These are phyloP conservation scores for Paramyrothecium roridum DNA, from an alignment of 2,329 filamentous ascomycete species.

Conservation along the genomic window DNA sequence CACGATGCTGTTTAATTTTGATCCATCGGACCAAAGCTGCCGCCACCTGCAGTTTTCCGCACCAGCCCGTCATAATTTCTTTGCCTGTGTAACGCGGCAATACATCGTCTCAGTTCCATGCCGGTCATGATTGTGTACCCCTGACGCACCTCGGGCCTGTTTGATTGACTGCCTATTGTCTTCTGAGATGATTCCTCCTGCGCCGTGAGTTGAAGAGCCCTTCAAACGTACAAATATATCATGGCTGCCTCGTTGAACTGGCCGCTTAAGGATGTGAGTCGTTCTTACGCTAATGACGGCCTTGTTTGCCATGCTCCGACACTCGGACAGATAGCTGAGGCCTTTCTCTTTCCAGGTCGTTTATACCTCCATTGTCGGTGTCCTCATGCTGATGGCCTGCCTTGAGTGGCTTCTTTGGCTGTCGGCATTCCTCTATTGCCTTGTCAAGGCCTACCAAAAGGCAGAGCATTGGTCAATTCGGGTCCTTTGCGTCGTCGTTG, in stretches of 20 bases:
- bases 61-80: neutral
- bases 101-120: neutral
- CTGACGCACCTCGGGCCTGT: neutral
- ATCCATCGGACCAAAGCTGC: neutral
- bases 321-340: too few species aligned
- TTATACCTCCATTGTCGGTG: conserved; percentile 76
- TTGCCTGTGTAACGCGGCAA: neutral
- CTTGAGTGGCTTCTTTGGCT: conserved; percentile 96
- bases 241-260: conserved; percentile 46
- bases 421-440: conserved; percentile 88
- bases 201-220: too few species aligned
- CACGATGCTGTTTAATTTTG: too few species aligned
- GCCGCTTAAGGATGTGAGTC: conserved; percentile 43
- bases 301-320: neutral
- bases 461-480: conserved; percentile 84
- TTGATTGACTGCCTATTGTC: too few species aligned
- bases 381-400: conserved; percentile 78
- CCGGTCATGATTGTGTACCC: neutral
- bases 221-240: conserved; percentile 8
- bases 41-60: neutral
- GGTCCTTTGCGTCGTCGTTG: conserved; percentile 73
- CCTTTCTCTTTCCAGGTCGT: conserved; percentile 59
- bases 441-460: conserved; percentile 84
- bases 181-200: too few species aligned
- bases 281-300: neutral